phyloP scores from a whole-genome alignment of 163 green algal genomes.

The Scenedesmus sp. region DNA sequence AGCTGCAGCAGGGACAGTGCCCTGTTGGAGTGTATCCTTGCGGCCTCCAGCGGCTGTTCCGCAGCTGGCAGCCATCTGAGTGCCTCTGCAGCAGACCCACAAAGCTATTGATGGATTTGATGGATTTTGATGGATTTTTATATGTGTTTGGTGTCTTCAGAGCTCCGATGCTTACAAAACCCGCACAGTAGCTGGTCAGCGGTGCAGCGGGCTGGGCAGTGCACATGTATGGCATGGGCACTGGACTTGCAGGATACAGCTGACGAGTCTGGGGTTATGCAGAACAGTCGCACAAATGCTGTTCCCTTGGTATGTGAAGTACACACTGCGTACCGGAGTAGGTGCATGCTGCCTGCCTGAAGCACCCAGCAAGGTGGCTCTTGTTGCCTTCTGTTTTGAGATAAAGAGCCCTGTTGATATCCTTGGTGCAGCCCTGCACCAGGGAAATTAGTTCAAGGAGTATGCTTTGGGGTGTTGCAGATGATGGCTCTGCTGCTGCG shows the following conservation, averaged over 20 bases:
- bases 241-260: not conserved
- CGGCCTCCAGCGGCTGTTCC: not conserved
- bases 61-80: not conserved
- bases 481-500: not conserved
- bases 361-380: not conserved
- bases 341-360: not conserved
- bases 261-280: too few relatives aligned
- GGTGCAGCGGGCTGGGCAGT: too few relatives aligned
- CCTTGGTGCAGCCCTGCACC: slow-evolving; percentile 40
- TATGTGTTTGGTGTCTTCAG: too few relatives aligned
- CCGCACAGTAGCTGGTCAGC: too few relatives aligned
- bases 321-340: slow-evolving; percentile 16
- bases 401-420: not conserved
- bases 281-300: not conserved
- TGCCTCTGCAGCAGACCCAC: not conserved
- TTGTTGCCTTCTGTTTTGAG: slow-evolving; percentile 3
- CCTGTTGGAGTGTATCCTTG: slow-evolving; percentile 31
- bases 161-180: too few relatives aligned
- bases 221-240: too few relatives aligned
- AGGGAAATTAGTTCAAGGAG: not conserved
- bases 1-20: slow-evolving; percentile 28
- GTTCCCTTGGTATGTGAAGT: not conserved
- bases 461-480: not conserved
- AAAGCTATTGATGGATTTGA: not conserved
- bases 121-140: not conserved